These are phyloP conservation scores for Haplographium delicatum DNA, from an alignment of 495 filamentous ascomycete genomes.

Conservation along the genomic window DNA sequence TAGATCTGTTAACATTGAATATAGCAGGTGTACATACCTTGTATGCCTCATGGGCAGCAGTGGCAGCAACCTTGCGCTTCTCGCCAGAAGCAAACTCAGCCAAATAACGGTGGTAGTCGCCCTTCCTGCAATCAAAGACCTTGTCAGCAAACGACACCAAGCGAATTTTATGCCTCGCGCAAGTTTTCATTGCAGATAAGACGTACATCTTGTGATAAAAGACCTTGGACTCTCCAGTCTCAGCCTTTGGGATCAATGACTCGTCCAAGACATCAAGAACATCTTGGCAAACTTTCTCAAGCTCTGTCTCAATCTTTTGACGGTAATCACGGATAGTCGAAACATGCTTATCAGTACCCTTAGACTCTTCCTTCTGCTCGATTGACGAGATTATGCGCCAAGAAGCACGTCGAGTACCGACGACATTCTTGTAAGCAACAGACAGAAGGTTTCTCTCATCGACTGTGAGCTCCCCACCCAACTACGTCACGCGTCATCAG, in stretches of 20 bases:
- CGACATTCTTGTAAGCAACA: constrained; percentile 99
- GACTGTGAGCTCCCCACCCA: constrained; percentile 92
- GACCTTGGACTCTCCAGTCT: constrained; percentile 98
- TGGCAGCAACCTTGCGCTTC: constrained; percentile 97
- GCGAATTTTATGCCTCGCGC: background rate
- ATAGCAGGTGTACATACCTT: constrained; percentile 56
- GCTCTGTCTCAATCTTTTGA: constrained; percentile 96
- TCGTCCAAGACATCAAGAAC: constrained; percentile 95
- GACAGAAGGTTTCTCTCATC: constrained; percentile 99
- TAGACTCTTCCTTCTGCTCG: constrained; percentile 99
- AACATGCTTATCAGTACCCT: constrained; percentile 97
- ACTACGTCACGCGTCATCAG: constrained; percentile 39
- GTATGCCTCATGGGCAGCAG: constrained; percentile 97
- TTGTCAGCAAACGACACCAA: constrained; percentile 13
- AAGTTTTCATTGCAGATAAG: constrained; percentile 6
- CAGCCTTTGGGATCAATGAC: constrained; percentile 93
- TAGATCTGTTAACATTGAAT: background rate
- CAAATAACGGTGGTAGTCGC: constrained; percentile 99
- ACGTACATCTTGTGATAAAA: constrained; percentile 99
- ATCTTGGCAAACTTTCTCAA: constrained; percentile 98
- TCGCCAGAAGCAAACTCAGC: constrained; percentile 98
- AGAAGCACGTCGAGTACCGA: constrained; percentile 95
- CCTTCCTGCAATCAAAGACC: constrained; percentile 67
- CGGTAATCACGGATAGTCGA: constrained; percentile 95
- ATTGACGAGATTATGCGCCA: constrained; percentile 99